Evolutionary conservation across 2,329 filamentous ascomycete species (phyloP), one percentile per base, ranked within the genome.

Genomic region (Thelonectria rubi): DNA sequence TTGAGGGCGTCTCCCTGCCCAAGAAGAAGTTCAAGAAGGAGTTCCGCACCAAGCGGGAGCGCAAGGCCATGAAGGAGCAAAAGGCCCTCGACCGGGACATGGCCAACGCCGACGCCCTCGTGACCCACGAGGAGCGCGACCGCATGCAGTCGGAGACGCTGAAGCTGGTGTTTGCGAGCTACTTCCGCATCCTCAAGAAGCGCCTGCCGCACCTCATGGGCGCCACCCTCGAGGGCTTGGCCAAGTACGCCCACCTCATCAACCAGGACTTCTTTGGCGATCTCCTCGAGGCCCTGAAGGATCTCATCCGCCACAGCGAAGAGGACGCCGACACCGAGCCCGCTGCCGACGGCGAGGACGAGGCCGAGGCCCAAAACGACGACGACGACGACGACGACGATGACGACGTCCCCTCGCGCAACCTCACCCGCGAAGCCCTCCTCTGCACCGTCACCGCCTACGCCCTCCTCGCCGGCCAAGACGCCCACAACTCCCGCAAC

Each of bases 181-280:
- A 99, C 80, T 98, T 99, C 78, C 90, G 94, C 54, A 94, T 98
- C 56, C 81, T 99, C 45, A 98, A 98, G 80, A 84, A 88, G 55
- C 88, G 93, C 24, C 85, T 88, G 21, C 89, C 92, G 14, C 88
- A 91, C 67, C 86, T 99, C 17, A 98, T 97, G 92, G 95, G 95
- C n/a, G 94, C 94, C 14, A 94, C 97, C 0, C 85, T 99, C 5
- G 95, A 98, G 80, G 95, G 95, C 26, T 81, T 99, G 20, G 94
- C 94, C 52, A 93, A 93, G 74, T 99, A 97, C 74, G 90, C 94
- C 3, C 95, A 97, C 75, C 85, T 99, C 62, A 99, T 99, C 83
- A 99, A 99, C 80, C 93, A 99, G 74, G 93, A 99, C 75, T 98
- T 99, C 82, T 99, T 99, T 72, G 95, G 94, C 26, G 95, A 99